A percentile compares a stretch with the other conserved stretches of the same genome.
These are phyloP conservation scores for Carex arenaria DNA, from an alignment of 202 grass and related monocot species.

Conservation along the genomic window DNA sequence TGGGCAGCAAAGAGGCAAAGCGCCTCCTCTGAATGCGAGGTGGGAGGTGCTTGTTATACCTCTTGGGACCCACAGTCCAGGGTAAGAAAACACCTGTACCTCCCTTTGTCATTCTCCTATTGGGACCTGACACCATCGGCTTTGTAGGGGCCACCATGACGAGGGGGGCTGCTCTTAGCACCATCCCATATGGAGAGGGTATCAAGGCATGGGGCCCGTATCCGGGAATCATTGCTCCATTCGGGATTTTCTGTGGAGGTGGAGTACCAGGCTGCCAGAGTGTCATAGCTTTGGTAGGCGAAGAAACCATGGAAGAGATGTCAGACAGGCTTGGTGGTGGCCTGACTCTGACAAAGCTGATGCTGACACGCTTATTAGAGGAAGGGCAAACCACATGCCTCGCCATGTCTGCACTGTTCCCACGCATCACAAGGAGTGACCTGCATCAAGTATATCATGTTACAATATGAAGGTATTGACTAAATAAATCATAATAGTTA, in stretches of 20 bases:
- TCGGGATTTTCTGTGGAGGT: slow-evolving; percentile 20
- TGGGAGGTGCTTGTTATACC: slow-evolving; percentile 83
- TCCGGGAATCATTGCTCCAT: slow-evolving; percentile 27
- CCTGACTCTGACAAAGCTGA: slow-evolving; percentile 79
- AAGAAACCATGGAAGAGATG: slow-evolving; percentile 42
- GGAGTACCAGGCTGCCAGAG: slow-evolving; percentile 55
- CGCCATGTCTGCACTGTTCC: slow-evolving; percentile 96
- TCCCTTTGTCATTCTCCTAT: slow-evolving; percentile 50
- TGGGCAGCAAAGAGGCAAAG: slow-evolving; percentile 63
- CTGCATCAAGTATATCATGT: slow-evolving; percentile 30
- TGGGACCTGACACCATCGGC: slow-evolving; percentile 44
- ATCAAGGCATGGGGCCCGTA: slow-evolving; percentile 63
- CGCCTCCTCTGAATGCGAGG: slow-evolving; percentile 94
- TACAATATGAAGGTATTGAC: neutral
- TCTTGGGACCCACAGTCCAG: slow-evolving; percentile 83
- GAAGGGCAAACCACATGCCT: slow-evolving; percentile 89
- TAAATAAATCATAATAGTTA: neutral
- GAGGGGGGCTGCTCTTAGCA: slow-evolving; percentile 62
- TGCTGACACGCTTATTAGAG: slow-evolving; percentile 67
- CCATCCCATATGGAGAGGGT: slow-evolving; percentile 64
- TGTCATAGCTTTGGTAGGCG: slow-evolving; percentile 67
- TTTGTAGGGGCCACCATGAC: slow-evolving; percentile 45
- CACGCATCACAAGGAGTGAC: slow-evolving; percentile 93
- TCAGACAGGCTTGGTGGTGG: slow-evolving; percentile 37
- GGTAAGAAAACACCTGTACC: slow-evolving; percentile 98